A percentile compares a stretch with the other conserved stretches of the same genome.
Evolutionary conservation across 805 yeast genomes (phyloP).

Genomic region (Kluyveromyces dobzhanskii): DNA sequence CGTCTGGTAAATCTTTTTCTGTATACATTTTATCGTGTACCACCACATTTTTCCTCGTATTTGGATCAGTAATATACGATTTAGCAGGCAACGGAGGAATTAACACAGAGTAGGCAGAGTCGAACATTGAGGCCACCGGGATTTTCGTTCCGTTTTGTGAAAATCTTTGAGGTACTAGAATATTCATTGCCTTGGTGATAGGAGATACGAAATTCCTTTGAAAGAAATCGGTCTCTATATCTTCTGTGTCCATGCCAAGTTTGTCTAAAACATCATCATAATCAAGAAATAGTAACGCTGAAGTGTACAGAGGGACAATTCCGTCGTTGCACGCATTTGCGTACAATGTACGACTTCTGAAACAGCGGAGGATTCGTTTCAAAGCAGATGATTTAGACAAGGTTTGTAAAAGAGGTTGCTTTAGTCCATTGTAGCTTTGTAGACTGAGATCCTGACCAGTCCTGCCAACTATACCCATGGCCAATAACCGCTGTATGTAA

Average conservation of each 20-base stretch:
- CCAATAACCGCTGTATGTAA: conserved; percentile 58
- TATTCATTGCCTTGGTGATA: conserved; percentile 36
- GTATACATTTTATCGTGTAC: conserved; percentile 62
- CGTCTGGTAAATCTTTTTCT: conserved; percentile 39
- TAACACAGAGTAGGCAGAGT: conserved; percentile 58
- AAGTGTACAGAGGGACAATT: conserved; percentile 69
- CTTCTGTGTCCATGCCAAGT: conserved; percentile 9
- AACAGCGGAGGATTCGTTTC: conserved; percentile 45
- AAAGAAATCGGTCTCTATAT: conserved; percentile 14
- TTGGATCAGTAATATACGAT: conserved; percentile 56
- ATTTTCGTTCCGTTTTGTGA: conserved; percentile 24
- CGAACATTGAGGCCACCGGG: conserved; percentile 62
- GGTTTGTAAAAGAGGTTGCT: conserved; percentile 47
- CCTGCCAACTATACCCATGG: conserved; percentile 69
- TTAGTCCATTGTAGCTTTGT: conserved; percentile 33
- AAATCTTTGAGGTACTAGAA: conserved; percentile 33
- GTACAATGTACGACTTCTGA: conserved; percentile 59
- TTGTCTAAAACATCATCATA: conserved; percentile 39
- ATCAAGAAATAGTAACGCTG: conserved; percentile 60
- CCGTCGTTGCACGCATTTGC: conserved; percentile 77
- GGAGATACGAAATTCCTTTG: conserved; percentile 31
- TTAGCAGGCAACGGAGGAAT: conserved; percentile 64
- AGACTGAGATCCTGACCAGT: conserved; percentile 75
- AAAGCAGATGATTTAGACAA: conserved; percentile 61
- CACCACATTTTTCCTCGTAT: conserved; percentile 46